phyloP scores from a whole-genome alignment of 1,284 basidiomycete genomes.

The Malassezia yamatoensis region DNA sequence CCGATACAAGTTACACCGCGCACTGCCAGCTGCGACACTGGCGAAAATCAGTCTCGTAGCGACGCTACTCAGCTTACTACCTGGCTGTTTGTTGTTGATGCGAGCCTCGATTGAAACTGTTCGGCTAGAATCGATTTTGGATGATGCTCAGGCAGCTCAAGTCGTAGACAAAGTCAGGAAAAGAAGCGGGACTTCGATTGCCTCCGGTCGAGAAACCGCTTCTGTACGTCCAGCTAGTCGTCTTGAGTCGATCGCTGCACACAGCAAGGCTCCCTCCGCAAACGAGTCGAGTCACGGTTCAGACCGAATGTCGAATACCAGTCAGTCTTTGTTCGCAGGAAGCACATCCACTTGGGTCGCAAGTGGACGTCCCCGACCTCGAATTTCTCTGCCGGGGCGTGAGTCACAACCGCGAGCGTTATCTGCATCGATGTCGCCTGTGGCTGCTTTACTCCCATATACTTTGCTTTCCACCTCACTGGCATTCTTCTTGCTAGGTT shows the following conservation, averaged over 20 bases:
- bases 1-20: slow-evolving; percentile 28
- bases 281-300: slow-evolving; percentile 23
- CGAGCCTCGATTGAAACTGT: slow-evolving; percentile 33
- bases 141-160: slow-evolving; percentile 13
- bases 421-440: slow-evolving; percentile 59
- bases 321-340: slow-evolving; percentile 29
- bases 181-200: slow-evolving; percentile 9
- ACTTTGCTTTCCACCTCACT: slow-evolving; percentile 49
- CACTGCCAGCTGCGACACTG: slow-evolving; percentile 25
- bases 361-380: neutral
- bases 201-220: slow-evolving; percentile 11
- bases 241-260: slow-evolving; percentile 1
- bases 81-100: slow-evolving; percentile 34
- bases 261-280: neutral
- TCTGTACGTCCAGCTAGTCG: slow-evolving; percentile 9
- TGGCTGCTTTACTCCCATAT: slow-evolving; percentile 39
- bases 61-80: slow-evolving; percentile 47
- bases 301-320: slow-evolving; percentile 20
- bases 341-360: slow-evolving; percentile 20
- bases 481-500: slow-evolving; percentile 88
- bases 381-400: neutral
- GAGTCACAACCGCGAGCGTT: neutral
- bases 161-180: slow-evolving; percentile 12
- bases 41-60: slow-evolving; percentile 47
- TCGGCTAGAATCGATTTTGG: slow-evolving; percentile 33